Conservation (phyloP, 2,329 filamentous ascomycete species). For the Aspergillus alliaceus region DNA sequence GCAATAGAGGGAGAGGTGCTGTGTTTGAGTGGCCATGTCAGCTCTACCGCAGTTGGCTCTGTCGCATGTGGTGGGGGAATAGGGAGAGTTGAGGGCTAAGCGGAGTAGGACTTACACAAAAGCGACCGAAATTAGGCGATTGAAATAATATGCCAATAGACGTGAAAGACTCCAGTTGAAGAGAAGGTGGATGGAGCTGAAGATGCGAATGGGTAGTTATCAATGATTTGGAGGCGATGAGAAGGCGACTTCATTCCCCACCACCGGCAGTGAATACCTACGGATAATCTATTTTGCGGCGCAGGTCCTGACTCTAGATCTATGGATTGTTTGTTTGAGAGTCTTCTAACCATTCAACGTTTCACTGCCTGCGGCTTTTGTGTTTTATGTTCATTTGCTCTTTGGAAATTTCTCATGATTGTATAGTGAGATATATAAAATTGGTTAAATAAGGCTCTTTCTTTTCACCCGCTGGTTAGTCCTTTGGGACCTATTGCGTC, state of each 20-base stretch:
- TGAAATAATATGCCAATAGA: not conserved
- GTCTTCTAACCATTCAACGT: not conserved
- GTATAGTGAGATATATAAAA: not conserved
- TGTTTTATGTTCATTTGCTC: not conserved
- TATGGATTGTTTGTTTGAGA: not conserved
- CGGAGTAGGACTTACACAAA: not conserved
- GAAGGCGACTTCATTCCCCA: constrained; percentile 27
- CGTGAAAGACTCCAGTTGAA: constrained; percentile 4
- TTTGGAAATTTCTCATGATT: not conserved
- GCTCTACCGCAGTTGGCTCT: not conserved
- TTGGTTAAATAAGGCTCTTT: not conserved
- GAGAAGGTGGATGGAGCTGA: constrained; percentile 11
- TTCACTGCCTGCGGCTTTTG: not conserved
- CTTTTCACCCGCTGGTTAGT: not conserved
- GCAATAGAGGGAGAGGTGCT: not conserved
- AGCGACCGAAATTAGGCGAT: not conserved
- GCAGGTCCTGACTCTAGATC: constrained; percentile 14
- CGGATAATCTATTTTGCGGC: constrained; percentile 43
- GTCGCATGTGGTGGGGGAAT: not conserved
- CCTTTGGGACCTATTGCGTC: constrained; percentile 17
- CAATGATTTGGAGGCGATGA: constrained; percentile 13
- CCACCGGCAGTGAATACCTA: constrained; percentile 25
- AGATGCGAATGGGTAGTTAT: constrained; percentile 11
- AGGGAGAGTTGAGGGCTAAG: not conserved
- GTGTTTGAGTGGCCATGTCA: not conserved